phyloP scores from a whole-genome alignment of 805 yeast genomes.

The Hanseniaspora vineae region DNA sequence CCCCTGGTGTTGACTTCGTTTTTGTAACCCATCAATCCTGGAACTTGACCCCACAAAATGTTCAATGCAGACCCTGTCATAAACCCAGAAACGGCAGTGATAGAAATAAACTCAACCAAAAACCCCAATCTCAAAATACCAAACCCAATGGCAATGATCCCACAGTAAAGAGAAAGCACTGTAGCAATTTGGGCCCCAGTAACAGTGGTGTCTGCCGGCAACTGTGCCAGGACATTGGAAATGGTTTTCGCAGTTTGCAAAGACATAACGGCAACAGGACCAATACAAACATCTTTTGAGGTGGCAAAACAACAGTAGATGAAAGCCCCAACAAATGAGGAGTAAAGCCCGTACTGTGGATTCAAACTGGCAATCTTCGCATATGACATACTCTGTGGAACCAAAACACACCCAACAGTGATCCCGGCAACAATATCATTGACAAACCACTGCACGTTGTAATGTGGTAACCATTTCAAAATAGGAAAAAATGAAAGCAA shows the following conservation, averaged over 20 bases:
- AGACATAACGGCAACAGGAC: constrained; percentile 96
- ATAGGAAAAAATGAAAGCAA: constrained; percentile 64
- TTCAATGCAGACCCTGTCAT: constrained; percentile 89
- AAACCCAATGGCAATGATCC: constrained; percentile 69
- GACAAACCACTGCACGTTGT: constrained; percentile 66
- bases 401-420: constrained; percentile 85
- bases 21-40: constrained; percentile 68
- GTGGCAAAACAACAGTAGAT: constrained; percentile 87
- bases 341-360: constrained; percentile 79
- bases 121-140: constrained; percentile 81
- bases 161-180: constrained; percentile 65
- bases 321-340: constrained; percentile 84
- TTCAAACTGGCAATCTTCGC: constrained; percentile 74
- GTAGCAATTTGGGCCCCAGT: constrained; percentile 60
- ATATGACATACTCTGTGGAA: constrained; percentile 93
- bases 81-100: constrained; percentile 88
- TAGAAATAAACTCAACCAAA: constrained; percentile 74
- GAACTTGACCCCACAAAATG: constrained; percentile 76
- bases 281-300: constrained; percentile 88
- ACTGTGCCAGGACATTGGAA: constrained; percentile 42
- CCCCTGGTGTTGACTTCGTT: constrained; percentile 57
- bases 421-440: constrained; percentile 85
- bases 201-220: constrained; percentile 27
- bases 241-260: constrained; percentile 71
- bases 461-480: constrained; percentile 70